Evolutionary conservation across 192 early-diverging fungal species (phyloP), one percentile per base, ranked within the genome.

Genomic region (Helicostylum pulchrum): DNA sequence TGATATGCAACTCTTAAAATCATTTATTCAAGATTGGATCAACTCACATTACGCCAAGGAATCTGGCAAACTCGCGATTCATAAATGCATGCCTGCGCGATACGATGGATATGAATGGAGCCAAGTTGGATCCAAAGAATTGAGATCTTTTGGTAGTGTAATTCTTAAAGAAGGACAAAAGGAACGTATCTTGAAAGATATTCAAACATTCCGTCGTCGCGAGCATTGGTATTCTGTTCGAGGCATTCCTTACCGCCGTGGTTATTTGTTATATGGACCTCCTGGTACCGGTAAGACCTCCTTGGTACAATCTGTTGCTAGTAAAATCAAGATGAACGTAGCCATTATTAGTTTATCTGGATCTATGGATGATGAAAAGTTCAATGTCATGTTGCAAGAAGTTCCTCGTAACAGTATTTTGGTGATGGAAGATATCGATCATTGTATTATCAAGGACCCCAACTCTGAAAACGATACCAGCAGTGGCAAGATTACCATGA

Each of bases 261-360:
- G 81, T 8, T 77, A 79, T 53, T 70, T 83, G 19, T 70, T 83
- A n/a, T 65, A 80, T 64, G 81, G 81, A 46, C 78, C 78, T 39
- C 81, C 81, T 17, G 81, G 81, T 44, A 80, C 81, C 1, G 81
- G 81, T 21, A 83, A 83, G 53, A 80, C 79, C 4, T 80, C 79
- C 0, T 66, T 81, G 49, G 77, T 83, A 17, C 73, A 76, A 12
- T 78, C 79, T n/a, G 50, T 83, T 68, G 81, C 81, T 15, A 65
- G 81, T 17, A 73, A 80, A 44, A 49, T 83, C 54, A 72, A 74
- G 32, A 80, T 83, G 76, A 76, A 75, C 31, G 71, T 78, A 10
- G 78, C 76, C 34, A 78, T 82, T 31, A 70, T 82, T 45, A 79
- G 74, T 67, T 58, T 83, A 31, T 71, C 77, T 59, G 72, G 64